Evolutionary conservation across 2,329 filamentous ascomycete species (phyloP).

Genomic region (Colletotrichum sublineola): DNA sequence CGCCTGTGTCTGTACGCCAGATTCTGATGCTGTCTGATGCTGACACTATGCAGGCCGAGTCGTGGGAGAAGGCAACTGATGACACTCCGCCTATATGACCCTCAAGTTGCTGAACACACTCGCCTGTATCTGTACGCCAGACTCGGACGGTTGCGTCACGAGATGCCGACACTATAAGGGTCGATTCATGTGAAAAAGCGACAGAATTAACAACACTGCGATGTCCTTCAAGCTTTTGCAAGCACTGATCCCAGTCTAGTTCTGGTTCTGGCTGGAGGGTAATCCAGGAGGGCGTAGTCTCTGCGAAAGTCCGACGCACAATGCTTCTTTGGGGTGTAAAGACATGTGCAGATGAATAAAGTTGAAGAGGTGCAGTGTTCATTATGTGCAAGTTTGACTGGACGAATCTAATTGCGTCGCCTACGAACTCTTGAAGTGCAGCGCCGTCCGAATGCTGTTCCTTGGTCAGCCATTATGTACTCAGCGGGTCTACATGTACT

Average conservation of each 20-base stretch:
- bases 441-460: neutral
- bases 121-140: neutral
- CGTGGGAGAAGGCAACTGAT: neutral
- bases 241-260: neutral
- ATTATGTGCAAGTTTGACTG: neutral
- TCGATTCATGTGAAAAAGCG: neutral
- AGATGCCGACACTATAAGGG: neutral
- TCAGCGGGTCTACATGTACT: neutral
- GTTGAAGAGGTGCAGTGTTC: neutral
- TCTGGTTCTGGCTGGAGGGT: neutral
- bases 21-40: neutral
- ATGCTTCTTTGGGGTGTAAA: neutral
- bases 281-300: neutral
- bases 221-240: neutral
- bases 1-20: neutral
- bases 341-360: neutral
- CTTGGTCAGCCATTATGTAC: neutral
- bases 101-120: neutral
- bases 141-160: neutral
- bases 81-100: neutral
- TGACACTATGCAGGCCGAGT: neutral
- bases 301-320: neutral
- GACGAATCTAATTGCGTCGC: neutral
- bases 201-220: rapidly evolving
- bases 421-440: neutral